Evolutionary conservation across 108 stramenopile genomes (phyloP).

Genomic region (Cyclostephanos tholiformis): DNA sequence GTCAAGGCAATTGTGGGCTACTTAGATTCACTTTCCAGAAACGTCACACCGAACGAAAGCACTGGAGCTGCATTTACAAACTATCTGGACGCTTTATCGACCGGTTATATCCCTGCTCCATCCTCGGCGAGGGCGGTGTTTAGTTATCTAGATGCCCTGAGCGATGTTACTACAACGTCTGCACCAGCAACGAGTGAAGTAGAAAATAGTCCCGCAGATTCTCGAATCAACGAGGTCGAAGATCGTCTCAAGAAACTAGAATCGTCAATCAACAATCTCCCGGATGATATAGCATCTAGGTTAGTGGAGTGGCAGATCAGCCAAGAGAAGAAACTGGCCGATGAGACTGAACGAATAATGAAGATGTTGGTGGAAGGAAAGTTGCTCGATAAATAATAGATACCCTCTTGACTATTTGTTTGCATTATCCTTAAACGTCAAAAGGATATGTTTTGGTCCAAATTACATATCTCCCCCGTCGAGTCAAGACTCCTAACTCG

Average conservation of each 20-base stretch:
- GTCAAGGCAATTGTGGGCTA: slow-evolving; percentile 48
- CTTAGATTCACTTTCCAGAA: slow-evolving; percentile 40
- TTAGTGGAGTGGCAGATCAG: slow-evolving; percentile 35
- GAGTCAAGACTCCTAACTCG: neutral
- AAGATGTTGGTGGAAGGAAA: slow-evolving; percentile 28
- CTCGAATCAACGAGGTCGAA: slow-evolving; percentile 39
- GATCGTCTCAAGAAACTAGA: slow-evolving; percentile 37
- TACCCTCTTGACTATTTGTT: too few species aligned
- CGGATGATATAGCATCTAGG: slow-evolving; percentile 48
- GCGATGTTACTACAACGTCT: slow-evolving; percentile 1
- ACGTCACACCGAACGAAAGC: neutral
- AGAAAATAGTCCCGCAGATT: slow-evolving; percentile 8
- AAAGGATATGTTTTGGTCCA: neutral
- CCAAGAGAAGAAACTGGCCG: slow-evolving; percentile 42
- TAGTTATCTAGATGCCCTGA: slow-evolving; percentile 38
- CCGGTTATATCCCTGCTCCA: slow-evolving; percentile 30
- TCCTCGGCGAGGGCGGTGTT: slow-evolving; percentile 49
- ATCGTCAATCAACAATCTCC: slow-evolving; percentile 37
- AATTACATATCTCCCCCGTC: neutral
- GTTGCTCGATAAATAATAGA: slow-evolving; percentile 6
- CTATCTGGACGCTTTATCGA: slow-evolving; percentile 48
- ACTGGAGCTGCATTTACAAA: slow-evolving; percentile 45
- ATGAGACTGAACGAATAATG: slow-evolving; percentile 42
- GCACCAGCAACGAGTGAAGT: neutral
- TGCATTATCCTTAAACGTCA: too few species aligned